Base-by-base conservation (phyloP, 306 rosid genomes). In the Prunus mongolica region DNA sequence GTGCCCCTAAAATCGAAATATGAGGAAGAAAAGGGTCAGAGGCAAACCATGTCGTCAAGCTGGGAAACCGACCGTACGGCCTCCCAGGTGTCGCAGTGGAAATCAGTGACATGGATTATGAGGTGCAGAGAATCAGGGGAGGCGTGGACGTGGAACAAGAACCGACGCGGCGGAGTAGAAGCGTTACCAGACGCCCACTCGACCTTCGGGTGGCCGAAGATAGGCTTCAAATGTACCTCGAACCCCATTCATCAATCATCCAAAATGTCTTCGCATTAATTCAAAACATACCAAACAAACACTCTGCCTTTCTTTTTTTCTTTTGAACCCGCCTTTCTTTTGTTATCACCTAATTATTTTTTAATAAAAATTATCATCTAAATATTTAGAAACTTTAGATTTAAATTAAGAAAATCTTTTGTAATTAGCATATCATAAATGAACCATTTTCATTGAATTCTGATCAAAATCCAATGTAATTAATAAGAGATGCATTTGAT, bases 31-130 rank as follows among this genome's bases (percentile, higher is more conserved):
- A 75, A 69, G 47, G 76, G 12, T 30, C 44, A 38, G 55, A 28
- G 67, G 22, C 27, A 72, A 1, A 93, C 97, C 89, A 94, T 84
- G 72, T 90, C 96, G 69, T 94, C 92, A 3, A 94, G 96, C 77
- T 80, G 85, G 55, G 85, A 55, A 74, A 83, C 82, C 5, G 98
- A 92, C 41, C 78, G 89, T 22, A 16, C 65, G 79, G 93, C 85
- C 82, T 89, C 96, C 95, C 91, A 94, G 41, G 95, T 83, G 71
- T 73, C 72, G 60, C 76, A 82, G 75, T 84, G 89, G 81, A 89
- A 93, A 85, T 94, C 90, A 10, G 95, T 84, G 81, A 80, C 93
- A 57, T 63, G 82, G 78, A 94, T 85, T 13, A 79, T 27, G 5
- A 92, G 75, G 78, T 83, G 91, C 64, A 87, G 84, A 64, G 92